Evolutionary conservation across 2,329 filamentous ascomycete species (phyloP), one percentile per base, ranked within the genome.

Genomic region (Colletotrichum somersetense): DNA sequence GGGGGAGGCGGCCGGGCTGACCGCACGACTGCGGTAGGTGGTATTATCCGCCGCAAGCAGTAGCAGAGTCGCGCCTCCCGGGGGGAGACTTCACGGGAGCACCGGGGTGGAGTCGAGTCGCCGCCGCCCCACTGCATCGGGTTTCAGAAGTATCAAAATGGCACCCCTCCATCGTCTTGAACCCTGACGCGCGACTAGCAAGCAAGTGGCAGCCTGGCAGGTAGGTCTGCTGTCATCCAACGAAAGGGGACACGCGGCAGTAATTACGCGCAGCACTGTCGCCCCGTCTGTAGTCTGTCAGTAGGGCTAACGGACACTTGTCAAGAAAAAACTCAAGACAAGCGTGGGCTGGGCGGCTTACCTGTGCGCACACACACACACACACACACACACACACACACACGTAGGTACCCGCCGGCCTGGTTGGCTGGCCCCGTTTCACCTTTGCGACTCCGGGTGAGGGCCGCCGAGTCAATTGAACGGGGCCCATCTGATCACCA

Each of bases 121-220:
- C 4, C 30, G 30, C 30, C 30, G 30, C 66, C 61, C 62, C 61
- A 44, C 57, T 1, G 33, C 30, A 57, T 62, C 55, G 59, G 64
- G 66, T 72, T 72, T 72, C 70, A 72, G 70, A 70, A 64, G 66
- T 23, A 42, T 65, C 50, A 57, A 44, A 72, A 69, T 69, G 66
- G 46, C 42, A 65, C 48, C 35, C 63, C 35, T 65, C 61, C 63
- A 30, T 52, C 61, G 55, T 69, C 70, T 30, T 63, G 58, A 63
- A 63, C 53, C 26, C 57, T 46, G 58, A 57, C 11, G 33, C 40
- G 38, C 35, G 44, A 44, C 26, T n/a, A 40, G 30, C 30, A 30
- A 30, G 30, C 38, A 12, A 11, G 10, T 40, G 26, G 35, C 35
- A 4, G 18, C 4, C 30, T 30, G 30, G 30, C 30, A 30, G 12